Conservation (phyloP, 75 land plant genomes). For the Cryptomeria japonica region DNA sequence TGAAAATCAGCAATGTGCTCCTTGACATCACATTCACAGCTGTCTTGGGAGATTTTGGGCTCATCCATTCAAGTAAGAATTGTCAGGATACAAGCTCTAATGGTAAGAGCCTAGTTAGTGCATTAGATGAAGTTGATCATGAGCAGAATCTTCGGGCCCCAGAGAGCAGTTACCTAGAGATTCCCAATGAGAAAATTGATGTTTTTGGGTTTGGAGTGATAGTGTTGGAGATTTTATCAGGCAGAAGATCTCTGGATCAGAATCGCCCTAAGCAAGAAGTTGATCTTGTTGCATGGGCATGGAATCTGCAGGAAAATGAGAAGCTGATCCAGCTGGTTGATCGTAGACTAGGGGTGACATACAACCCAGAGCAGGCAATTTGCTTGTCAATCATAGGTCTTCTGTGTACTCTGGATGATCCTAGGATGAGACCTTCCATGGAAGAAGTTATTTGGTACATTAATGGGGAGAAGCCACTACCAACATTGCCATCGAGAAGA, state of each 20-base stretch:
- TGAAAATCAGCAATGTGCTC: constrained; percentile 54
- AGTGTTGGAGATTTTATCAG: constrained; percentile 38
- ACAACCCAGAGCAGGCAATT: constrained; percentile 26
- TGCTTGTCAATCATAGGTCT: constrained; percentile 36
- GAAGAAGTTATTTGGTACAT: constrained; percentile 32
- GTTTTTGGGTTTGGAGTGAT: constrained; percentile 49
- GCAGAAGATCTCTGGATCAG: constrained; percentile 20
- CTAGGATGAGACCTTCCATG: constrained; percentile 43
- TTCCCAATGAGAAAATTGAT: constrained; percentile 31
- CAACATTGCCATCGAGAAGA: constrained; percentile 28
- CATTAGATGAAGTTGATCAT: constrained; percentile 14
- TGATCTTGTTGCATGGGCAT: constrained; percentile 49
- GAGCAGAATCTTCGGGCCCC: constrained; percentile 13
- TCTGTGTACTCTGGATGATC: constrained; percentile 50
- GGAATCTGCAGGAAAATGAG: constrained; percentile 28
- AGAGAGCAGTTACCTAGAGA: constrained; percentile 16
- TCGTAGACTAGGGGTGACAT: constrained; percentile 15
- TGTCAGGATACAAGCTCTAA: constrained; percentile 17
- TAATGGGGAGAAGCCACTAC: constrained; percentile 30
- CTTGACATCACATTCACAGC: constrained; percentile 48
- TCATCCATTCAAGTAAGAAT: constrained; percentile 19
- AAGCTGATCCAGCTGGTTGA: constrained; percentile 32
- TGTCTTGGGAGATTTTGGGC: constrained; percentile 52
- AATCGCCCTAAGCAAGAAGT: constrained; percentile 13
- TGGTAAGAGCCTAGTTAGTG: constrained; percentile 8